Conservation (phyloP, 2,329 filamentous ascomycete genomes). For the Scopulariopsis brevicaulis region DNA sequence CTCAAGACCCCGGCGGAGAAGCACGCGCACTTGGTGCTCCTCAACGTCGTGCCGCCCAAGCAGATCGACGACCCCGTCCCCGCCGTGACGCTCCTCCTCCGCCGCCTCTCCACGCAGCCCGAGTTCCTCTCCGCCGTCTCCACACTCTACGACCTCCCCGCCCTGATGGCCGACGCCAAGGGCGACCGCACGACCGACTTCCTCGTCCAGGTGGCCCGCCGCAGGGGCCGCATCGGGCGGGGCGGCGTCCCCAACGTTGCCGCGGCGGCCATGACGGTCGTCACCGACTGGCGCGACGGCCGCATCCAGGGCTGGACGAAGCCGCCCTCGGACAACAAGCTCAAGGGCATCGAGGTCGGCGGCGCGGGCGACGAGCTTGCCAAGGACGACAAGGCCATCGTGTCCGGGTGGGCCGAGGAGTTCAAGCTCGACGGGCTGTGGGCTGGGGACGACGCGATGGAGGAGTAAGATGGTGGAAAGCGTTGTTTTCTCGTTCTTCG, state of each 20-base stretch:
- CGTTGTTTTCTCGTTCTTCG: neutral
- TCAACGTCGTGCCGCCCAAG: constrained; percentile 88
- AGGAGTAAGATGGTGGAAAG: constrained; percentile 14
- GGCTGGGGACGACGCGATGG: constrained; percentile 48
- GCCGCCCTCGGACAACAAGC: constrained; percentile 39
- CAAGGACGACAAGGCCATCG: constrained; percentile 72
- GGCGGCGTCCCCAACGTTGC: constrained; percentile 84
- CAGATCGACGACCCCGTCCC: constrained; percentile 89
- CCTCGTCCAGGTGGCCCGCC: constrained; percentile 86
- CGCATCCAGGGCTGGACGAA: constrained; percentile 89
- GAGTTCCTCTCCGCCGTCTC: constrained; percentile 70
- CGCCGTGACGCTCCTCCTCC: constrained; percentile 74
- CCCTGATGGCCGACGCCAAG: constrained; percentile 55
- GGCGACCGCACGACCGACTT: constrained; percentile 83
- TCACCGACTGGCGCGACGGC: constrained; percentile 95
- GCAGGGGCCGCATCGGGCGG: constrained; percentile 77
- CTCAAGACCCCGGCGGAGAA: constrained; percentile 57
- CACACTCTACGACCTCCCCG: constrained; percentile 72
- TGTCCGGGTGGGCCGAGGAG: constrained; percentile 86
- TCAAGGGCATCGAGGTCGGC: constrained; percentile 25
- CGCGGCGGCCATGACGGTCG: constrained; percentile 81
- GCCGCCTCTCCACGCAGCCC: constrained; percentile 61
- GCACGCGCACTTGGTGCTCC: constrained; percentile 73
- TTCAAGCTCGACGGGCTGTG: constrained; percentile 92
- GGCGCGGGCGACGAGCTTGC: constrained; percentile 20